Evolutionary conservation across 345 rosid species (phyloP), one percentile per base, ranked within the genome.

Genomic region (Bretschneidera sinensis): DNA sequence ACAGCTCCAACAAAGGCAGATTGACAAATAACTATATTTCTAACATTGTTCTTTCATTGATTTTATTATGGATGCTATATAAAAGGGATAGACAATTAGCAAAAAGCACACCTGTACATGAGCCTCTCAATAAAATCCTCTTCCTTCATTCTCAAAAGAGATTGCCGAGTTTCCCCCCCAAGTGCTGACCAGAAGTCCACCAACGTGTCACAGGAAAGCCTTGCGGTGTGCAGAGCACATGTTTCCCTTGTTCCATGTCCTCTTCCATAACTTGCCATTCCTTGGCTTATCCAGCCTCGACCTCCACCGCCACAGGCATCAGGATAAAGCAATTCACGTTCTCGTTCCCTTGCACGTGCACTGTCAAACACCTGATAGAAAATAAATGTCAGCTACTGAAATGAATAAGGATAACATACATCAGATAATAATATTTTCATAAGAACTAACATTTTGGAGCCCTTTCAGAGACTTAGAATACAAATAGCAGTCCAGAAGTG

Each of bases 251-350:
- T 85, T 63, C 92, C 97, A 79, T 86, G 89, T 57, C 91, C 86
- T 75, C 91, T 85, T 55, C 99, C 97, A 76, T 83, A 94, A 75
- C 84, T 74, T 47, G 76, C 65, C 49, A 83, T 78, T 56, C 88
- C 95, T 74, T 88, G 99, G 83, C 95, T 94, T 59, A 94, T 85
- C 99, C 99, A 94, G 56, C 89, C 96, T 67, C 96, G 84, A 50
- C 92, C 97, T 70, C 92, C 97, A 23, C 95, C 96, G 57, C 99
- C 97, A 73, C 99, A 94, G 47, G 99, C 99, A 83, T 90, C 95
- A 9, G 99, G 99, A 81, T 90, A 90, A 66, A 84, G 96, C 79
- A 90, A 71, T 74, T 88, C 96, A 50, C 97, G 87, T 57, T 94
- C 95, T 71, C 86, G 76, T 72, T 90, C 99, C 72, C 99, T 81